Percentiles rank a stretch among this genome's conserved stretches.
Evolutionary conservation across 2,329 filamentous ascomycete species (phyloP).

Genomic region (Aureobasidium sp.): DNA sequence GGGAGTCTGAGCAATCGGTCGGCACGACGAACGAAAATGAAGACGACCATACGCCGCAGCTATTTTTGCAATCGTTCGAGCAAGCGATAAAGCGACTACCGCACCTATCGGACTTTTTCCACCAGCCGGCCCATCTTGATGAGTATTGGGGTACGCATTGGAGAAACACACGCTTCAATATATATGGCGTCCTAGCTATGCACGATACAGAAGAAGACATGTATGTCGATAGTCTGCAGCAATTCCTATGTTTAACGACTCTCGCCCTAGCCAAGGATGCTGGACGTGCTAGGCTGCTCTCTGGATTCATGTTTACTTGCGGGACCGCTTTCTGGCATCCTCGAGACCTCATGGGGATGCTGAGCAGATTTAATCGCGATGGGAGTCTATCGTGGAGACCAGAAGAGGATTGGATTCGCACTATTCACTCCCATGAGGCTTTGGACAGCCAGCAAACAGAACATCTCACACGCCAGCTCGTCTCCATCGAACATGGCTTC

Average conservation of each 20-base stretch:
- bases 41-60: not conserved
- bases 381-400: not conserved
- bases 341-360: not conserved
- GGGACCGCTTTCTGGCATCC: not conserved
- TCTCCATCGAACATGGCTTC: not conserved
- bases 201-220: not conserved
- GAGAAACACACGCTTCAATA: not conserved
- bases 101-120: not conserved
- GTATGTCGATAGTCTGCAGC: not conserved
- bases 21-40: not conserved
- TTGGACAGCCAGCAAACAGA: not conserved
- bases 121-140: not conserved
- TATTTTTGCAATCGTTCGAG: not conserved
- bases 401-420: not conserved
- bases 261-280: not conserved
- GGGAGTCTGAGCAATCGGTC: not conserved
- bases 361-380: not conserved
- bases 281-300: not conserved
- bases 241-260: not conserved
- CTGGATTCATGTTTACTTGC: not conserved
- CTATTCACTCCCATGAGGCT: not conserved
- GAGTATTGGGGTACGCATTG: not conserved
- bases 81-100: not conserved
- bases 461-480: not conserved
- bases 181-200: not conserved